phyloP scores from a whole-genome alignment of 179 eudicot species.

The Spinacia oleracea region DNA sequence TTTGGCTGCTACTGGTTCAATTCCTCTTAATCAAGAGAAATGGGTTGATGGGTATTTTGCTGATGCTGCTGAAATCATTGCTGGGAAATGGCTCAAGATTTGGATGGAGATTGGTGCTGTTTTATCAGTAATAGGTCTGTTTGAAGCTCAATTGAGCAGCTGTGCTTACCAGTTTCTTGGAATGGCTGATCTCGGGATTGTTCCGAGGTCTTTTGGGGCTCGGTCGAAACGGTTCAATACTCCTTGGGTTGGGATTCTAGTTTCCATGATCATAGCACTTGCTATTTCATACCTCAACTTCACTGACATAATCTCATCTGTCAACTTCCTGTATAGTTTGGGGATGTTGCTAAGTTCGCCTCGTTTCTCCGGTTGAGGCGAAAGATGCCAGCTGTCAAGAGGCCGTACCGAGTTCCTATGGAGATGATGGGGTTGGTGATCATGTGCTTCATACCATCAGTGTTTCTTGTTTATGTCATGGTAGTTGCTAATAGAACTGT shows the following conservation, averaged over 20 bases:
- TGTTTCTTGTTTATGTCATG: constrained; percentile 45
- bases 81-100: constrained; percentile 59
- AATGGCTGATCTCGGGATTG: constrained; percentile 59
- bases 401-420: constrained; percentile 61
- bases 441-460: constrained; percentile 69
- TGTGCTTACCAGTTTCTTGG: constrained; percentile 62
- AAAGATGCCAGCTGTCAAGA: constrained; percentile 41
- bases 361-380: constrained; percentile 60
- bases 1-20: constrained; percentile 57
- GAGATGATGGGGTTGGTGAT: constrained; percentile 46
- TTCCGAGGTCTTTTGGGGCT: constrained; percentile 47
- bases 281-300: constrained; percentile 46
- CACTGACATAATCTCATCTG: constrained; percentile 50
- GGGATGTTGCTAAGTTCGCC: constrained; percentile 65
- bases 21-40: constrained; percentile 35
- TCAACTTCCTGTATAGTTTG: constrained; percentile 63
- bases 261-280: constrained; percentile 43
- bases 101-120: constrained; percentile 67
- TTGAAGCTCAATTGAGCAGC: constrained; percentile 66
- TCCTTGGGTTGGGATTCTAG: constrained; percentile 66
- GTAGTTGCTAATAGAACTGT: constrained; percentile 29
- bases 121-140: constrained; percentile 54
- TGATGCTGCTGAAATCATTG: constrained; percentile 47
- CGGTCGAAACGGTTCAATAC: constrained; percentile 57
- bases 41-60: constrained; percentile 69